These are phyloP conservation scores for Poterioochromonas sp. DNA, from an alignment of 352 stramenopile genomes.

Conservation along the genomic window DNA sequence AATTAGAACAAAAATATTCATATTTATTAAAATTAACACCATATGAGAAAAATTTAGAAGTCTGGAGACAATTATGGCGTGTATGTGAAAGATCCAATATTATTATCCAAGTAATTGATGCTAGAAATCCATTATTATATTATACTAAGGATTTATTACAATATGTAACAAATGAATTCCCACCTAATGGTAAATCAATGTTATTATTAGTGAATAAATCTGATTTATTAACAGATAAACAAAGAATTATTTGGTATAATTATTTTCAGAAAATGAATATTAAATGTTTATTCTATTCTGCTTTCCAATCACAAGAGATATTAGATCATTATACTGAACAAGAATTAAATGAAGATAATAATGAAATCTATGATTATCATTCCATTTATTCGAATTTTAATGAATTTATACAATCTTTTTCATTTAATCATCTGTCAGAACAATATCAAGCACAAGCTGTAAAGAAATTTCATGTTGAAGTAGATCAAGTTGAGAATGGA, in stretches of 20 bases:
- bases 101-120: constrained; percentile 96
- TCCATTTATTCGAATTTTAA: no score
- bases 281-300: constrained; percentile 94
- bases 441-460: no score
- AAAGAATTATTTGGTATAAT: constrained; percentile 81
- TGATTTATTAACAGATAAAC: constrained; percentile 85
- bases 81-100: constrained; percentile 94
- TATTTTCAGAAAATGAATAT: constrained; percentile 83
- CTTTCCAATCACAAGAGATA: constrained; percentile 79
- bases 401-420: no score
- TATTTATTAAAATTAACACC: constrained; percentile 78
- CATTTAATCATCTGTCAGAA: no score
- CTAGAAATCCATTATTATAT: constrained; percentile 96
- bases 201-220: constrained; percentile 98
- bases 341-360: no score
- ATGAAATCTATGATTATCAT: no score
- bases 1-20: constrained; percentile 42
- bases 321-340: constrained; percentile 38
- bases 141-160: constrained; percentile 80
- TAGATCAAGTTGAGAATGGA: constrained; percentile 3
- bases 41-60: constrained; percentile 99
- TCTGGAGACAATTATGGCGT: constrained; percentile 98
- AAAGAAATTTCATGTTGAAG: no score
- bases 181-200: constrained; percentile 70
- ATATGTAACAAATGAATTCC: constrained; percentile 84